Conservation (phyloP, 495 filamentous ascomycete genomes). For the Penicillium cataractarum region DNA sequence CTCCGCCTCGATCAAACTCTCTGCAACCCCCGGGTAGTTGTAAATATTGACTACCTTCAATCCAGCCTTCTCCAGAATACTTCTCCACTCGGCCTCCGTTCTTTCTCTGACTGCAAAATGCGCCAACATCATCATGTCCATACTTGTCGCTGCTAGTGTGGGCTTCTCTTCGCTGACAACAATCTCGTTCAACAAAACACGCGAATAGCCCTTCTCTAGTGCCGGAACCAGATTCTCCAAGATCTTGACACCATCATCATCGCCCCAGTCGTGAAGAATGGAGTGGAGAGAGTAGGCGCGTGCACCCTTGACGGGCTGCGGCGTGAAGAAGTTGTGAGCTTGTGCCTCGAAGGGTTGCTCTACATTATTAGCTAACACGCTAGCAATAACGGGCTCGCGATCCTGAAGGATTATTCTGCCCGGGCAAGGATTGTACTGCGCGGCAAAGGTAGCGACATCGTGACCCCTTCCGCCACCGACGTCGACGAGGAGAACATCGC, state of each 20-base stretch:
- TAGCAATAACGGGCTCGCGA: constrained; percentile 42
- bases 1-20: constrained; percentile 39
- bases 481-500: constrained; percentile 56
- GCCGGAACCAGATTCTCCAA: too few species aligned
- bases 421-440: constrained; percentile 29
- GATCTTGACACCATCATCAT: constrained; percentile 24
- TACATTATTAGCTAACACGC: neutral
- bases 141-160: constrained; percentile 39
- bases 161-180: constrained; percentile 29
- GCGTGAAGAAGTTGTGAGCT: constrained; percentile 55
- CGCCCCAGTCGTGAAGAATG: constrained; percentile 57
- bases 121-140: constrained; percentile 55
- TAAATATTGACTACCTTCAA: neutral
- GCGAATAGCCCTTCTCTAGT: too few species aligned
- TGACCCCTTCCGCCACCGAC: constrained; percentile 55
- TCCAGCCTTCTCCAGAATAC: too few species aligned
- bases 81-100: constrained; percentile 15
- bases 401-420: constrained; percentile 56
- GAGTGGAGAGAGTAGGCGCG: constrained; percentile 36
- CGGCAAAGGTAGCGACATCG: constrained; percentile 46
- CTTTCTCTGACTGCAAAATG: constrained; percentile 41
- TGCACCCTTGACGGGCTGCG: constrained; percentile 50
- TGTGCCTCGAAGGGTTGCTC: constrained; percentile 14
- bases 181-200: too few species aligned
- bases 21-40: constrained; percentile 25